phyloP scores from a whole-genome alignment of 169 alveolate genomes.

The Sarcocystis neurona region DNA sequence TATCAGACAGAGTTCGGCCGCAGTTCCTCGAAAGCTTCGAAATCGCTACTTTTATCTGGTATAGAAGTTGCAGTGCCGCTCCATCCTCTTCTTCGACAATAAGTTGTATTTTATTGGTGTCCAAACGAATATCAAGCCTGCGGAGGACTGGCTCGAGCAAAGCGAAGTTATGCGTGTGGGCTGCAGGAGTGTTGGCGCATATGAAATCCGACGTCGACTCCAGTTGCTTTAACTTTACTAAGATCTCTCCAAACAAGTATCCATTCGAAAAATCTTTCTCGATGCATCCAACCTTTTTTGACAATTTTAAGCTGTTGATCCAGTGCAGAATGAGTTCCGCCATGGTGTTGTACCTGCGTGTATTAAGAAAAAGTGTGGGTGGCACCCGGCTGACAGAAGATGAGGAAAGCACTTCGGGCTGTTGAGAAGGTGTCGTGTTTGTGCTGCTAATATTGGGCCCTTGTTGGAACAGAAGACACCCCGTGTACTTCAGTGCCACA shows the following conservation, averaged over 20 bases:
- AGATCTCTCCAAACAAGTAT: conserved; percentile 43
- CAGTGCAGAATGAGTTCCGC: conserved; percentile 18
- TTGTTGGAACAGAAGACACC: no score
- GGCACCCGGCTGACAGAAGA: background rate
- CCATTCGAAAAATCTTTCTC: conserved; percentile 54
- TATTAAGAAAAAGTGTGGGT: background rate
- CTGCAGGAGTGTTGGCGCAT: background rate
- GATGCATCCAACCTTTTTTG: background rate
- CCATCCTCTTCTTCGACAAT: conserved; percentile 5
- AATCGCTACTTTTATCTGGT: conserved; percentile 2
- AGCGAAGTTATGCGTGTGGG: conserved; percentile 16
- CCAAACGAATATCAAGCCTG: background rate
- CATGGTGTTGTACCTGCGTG: conserved; percentile 8
- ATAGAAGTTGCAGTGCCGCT: conserved; percentile 32
- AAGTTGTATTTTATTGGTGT: background rate
- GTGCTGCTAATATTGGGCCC: no score
- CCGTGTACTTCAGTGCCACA: no score
- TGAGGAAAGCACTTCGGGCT: background rate
- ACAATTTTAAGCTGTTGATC: conserved; percentile 51
- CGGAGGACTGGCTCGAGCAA: conserved; percentile 1
- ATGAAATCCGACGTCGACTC: background rate
- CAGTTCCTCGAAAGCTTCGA: conserved; percentile 3
- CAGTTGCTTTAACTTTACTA: conserved; percentile 12
- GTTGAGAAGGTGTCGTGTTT: background rate
- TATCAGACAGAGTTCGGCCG: background rate